These are phyloP conservation scores for Teratosphaeria pseudoeucalypti DNA, from an alignment of 2,329 filamentous ascomycete species.

Conservation along the genomic window DNA sequence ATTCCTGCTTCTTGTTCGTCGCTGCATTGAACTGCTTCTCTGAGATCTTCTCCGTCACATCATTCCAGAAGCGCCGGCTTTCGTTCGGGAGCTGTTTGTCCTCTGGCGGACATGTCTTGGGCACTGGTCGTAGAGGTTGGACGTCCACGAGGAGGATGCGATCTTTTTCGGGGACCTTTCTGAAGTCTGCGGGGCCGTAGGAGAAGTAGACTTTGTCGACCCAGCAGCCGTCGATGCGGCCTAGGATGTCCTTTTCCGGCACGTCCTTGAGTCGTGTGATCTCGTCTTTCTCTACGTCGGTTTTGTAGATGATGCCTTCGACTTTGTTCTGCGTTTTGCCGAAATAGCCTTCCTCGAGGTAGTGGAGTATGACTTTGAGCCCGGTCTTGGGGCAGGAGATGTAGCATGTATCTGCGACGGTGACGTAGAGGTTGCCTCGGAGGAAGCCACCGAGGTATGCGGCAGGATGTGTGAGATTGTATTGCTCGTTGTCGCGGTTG, in stretches of 20 bases:
- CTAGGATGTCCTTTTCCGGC: conserved; percentile 71
- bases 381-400: conserved; percentile 83
- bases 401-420: conserved; percentile 80
- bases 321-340: conserved; percentile 85
- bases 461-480: conserved; percentile 89
- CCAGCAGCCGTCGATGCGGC: conserved; percentile 77
- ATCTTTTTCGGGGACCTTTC: conserved; percentile 40
- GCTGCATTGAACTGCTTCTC: conserved; percentile 75
- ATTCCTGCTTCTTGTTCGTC: conserved; percentile 76
- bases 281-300: conserved; percentile 71
- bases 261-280: conserved; percentile 76
- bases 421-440: conserved; percentile 77
- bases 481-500: conserved; percentile 73
- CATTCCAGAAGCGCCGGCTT: conserved; percentile 75
- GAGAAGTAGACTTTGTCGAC: conserved; percentile 59
- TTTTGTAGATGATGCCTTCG: conserved; percentile 75
- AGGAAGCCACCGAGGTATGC: conserved; percentile 83
- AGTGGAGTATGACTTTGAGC: conserved; percentile 85
- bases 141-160: conserved; percentile 76
- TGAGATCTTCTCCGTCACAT: conserved; percentile 76
- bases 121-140: conserved; percentile 64
- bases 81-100: conserved; percentile 80
- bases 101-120: conserved; percentile 68
- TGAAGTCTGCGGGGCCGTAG: conserved; percentile 34
- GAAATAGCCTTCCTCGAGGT: conserved; percentile 90